phyloP scores from a whole-genome alignment of 345 rosid species.

The Crucihimalaya himalaica region DNA sequence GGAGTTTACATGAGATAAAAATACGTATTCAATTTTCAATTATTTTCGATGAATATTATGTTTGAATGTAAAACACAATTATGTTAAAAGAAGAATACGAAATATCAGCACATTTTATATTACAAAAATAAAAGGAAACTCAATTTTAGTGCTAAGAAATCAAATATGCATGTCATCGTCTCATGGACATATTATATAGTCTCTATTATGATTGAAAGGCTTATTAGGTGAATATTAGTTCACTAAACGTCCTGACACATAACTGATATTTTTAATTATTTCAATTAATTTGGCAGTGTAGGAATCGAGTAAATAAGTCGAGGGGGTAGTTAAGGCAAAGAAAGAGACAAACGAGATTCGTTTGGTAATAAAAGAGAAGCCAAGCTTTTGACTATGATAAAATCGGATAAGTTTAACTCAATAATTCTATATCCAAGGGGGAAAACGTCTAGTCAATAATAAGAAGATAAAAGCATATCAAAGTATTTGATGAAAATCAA shows the following conservation, averaged over 20 bases:
- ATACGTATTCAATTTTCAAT: too few relatives aligned
- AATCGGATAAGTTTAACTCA: background rate
- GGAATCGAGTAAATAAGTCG: conserved; percentile 2
- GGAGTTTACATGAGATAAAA: too few relatives aligned
- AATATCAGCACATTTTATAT: too few relatives aligned
- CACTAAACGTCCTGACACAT: conserved; percentile 19
- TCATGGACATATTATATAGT: too few relatives aligned
- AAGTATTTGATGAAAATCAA: background rate
- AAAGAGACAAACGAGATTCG: conserved; percentile 36
- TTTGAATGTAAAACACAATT: too few relatives aligned
- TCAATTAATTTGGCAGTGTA: background rate
- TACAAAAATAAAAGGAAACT: too few relatives aligned
- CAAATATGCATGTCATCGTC: too few relatives aligned
- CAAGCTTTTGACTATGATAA: background rate
- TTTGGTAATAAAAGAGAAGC: conserved; percentile 16
- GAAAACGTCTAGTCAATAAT: background rate
- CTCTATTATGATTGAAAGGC: background rate
- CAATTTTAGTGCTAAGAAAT: too few relatives aligned
- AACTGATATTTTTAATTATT: background rate
- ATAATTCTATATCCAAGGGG: background rate
- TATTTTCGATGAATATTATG: too few relatives aligned
- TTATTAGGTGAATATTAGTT: conserved; percentile 29
- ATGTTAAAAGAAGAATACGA: too few relatives aligned
- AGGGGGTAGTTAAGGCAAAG: conserved; percentile 28
- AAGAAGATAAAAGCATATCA: background rate